Conservation (phyloP, 2,329 filamentous ascomycete genomes). For the Gnomoniopsis sp. region DNA sequence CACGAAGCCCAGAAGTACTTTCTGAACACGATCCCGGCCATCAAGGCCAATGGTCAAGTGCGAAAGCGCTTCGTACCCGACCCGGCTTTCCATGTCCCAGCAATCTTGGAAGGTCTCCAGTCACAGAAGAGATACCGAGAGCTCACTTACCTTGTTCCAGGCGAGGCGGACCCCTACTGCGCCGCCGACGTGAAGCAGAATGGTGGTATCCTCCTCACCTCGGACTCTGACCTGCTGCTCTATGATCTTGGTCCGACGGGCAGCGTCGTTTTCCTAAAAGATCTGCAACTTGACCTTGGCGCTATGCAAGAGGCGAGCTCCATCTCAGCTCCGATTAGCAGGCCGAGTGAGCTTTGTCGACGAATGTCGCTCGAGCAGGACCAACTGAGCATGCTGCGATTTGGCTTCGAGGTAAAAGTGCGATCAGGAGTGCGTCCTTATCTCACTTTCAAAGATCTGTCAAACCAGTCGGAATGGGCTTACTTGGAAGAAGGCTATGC, state of each 20-base stretch:
- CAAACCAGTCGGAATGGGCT: constrained; percentile 21
- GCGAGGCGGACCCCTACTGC: constrained; percentile 83
- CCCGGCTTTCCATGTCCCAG: constrained; percentile 71
- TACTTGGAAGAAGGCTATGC: constrained; percentile 14
- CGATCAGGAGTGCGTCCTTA: constrained; percentile 25
- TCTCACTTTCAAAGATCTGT: constrained; percentile 21
- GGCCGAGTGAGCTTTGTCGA: constrained; percentile 21
- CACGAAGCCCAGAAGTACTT: constrained; percentile 51
- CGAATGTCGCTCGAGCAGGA: constrained; percentile 22
- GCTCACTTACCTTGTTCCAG: constrained; percentile 62
- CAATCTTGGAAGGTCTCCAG: constrained; percentile 69
- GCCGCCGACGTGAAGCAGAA: constrained; percentile 57
- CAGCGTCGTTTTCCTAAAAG: constrained; percentile 65
- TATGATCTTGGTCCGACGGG: constrained; percentile 64
- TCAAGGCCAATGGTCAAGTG: neutral
- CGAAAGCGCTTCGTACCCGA: constrained; percentile 26
- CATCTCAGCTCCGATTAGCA: constrained; percentile 23
- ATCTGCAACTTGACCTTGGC: constrained; percentile 44
- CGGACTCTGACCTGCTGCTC: constrained; percentile 83
- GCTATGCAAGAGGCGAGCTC: constrained; percentile 18
- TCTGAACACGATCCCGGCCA: constrained; percentile 26
- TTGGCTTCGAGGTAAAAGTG: constrained; percentile 31
- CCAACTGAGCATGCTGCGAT: constrained; percentile 22
- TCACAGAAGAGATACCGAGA: constrained; percentile 36
- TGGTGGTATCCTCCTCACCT: constrained; percentile 64